Percentiles rank a stretch among this genome's conserved stretches.
Evolutionary conservation across 2,329 filamentous ascomycete species (phyloP).

Genomic region (Chaetoscypha palmicola): DNA sequence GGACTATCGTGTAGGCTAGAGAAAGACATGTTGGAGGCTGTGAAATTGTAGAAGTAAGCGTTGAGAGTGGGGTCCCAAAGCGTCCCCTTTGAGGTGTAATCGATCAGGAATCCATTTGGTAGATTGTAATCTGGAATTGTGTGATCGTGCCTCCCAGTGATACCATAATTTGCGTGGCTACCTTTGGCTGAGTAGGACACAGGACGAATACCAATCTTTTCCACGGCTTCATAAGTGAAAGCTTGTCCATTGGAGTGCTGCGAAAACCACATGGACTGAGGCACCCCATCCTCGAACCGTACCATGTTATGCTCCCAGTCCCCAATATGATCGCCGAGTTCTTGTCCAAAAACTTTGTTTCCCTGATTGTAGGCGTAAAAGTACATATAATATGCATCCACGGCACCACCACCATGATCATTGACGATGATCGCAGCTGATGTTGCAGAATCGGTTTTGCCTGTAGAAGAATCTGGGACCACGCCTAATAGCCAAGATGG

Average conservation of each 20-base stretch:
- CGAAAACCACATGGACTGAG: constrained; percentile 53
- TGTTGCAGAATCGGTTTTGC: constrained; percentile 43
- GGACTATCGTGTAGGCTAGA: constrained; percentile 34
- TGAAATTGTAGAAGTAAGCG: constrained; percentile 50
- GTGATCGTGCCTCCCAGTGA: constrained; percentile 52
- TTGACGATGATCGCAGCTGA: constrained; percentile 49
- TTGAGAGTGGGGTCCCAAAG: constrained; percentile 54
- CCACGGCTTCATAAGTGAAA: constrained; percentile 48
- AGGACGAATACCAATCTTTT: constrained; percentile 48
- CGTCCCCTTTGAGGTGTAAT: constrained; percentile 47
- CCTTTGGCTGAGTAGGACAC: constrained; percentile 53
- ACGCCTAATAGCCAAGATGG: constrained; percentile 46
- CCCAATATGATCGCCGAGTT: constrained; percentile 47
- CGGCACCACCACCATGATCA: constrained; percentile 45
- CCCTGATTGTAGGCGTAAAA: constrained; percentile 32
- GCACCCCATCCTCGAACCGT: constrained; percentile 50
- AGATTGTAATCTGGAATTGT: constrained; percentile 54
- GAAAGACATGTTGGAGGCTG: constrained; percentile 29
- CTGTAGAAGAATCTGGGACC: constrained; percentile 42
- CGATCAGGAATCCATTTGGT: constrained; percentile 43
- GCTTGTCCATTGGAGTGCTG: constrained; percentile 58
- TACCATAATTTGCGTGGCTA: constrained; percentile 59
- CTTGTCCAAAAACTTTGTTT: constrained; percentile 27
- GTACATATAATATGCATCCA: constrained; percentile 32
- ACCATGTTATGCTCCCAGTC: constrained; percentile 65